A percentile compares a stretch with the other conserved stretches of the same genome.
Conservation (phyloP, 352 stramenopile genomes). For the Thraustochytrium sp. region DNA sequence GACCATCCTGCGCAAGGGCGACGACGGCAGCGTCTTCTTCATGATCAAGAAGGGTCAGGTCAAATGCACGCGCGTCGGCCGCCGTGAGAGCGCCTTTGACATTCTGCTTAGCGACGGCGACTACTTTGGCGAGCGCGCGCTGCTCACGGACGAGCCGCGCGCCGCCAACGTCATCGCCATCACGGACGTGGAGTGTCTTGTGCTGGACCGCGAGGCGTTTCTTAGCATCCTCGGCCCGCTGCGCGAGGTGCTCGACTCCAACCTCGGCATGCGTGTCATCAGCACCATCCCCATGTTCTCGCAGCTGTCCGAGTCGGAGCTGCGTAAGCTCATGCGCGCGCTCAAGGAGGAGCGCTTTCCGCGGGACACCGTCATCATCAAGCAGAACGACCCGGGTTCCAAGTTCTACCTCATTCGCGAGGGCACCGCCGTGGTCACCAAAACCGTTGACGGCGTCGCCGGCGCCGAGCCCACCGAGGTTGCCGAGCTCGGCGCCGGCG, state of each 20-base stretch:
- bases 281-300: constrained; percentile 77
- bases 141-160: constrained; percentile 45
- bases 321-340: constrained; percentile 70
- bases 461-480: constrained; percentile 53
- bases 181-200: constrained; percentile 50
- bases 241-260: constrained; percentile 77
- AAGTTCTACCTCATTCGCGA: constrained; percentile 95
- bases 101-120: constrained; percentile 43
- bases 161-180: constrained; percentile 51
- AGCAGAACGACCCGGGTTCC: constrained; percentile 88
- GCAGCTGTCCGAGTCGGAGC: constrained; percentile 73
- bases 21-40: constrained; percentile 92
- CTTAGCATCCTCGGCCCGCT: constrained; percentile 84
- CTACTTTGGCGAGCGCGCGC: constrained; percentile 54
- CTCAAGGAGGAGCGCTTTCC: constrained; percentile 60
- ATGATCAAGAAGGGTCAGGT: constrained; percentile 89
- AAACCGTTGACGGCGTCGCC: constrained; percentile 47
- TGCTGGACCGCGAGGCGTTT: constrained; percentile 89
- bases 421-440: constrained; percentile 71
- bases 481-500: constrained; percentile 51
- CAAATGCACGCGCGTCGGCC: constrained; percentile 42
- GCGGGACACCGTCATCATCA: constrained; percentile 78
- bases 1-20: constrained; percentile 85
- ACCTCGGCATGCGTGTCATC: constrained; percentile 87
- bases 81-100: constrained; percentile 57